phyloP scores from a whole-genome alignment of 352 stramenopile species.

The Elongisporangium prolatum region DNA sequence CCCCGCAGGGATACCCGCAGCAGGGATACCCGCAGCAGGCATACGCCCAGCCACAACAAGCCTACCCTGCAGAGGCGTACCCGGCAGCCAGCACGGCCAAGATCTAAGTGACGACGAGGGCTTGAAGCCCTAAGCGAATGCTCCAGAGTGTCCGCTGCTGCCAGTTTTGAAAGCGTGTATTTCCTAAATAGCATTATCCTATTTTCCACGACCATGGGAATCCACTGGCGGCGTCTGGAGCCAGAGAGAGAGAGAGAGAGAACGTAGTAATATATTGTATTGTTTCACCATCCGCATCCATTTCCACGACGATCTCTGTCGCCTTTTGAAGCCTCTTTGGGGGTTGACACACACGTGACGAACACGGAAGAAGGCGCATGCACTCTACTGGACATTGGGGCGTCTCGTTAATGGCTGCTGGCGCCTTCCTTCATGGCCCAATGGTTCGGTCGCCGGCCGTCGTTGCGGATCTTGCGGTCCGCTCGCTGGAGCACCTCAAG shows the following conservation, averaged over 20 bases:
- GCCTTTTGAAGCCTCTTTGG: too few relatives aligned
- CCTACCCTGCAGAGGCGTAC: constrained; percentile 13
- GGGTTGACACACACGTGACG: not conserved
- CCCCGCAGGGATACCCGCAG: constrained; percentile 37
- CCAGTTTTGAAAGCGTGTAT: not conserved
- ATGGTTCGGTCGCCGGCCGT: constrained; percentile 72
- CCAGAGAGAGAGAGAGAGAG: not conserved
- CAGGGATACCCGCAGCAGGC: constrained; percentile 37
- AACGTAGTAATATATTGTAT: not conserved
- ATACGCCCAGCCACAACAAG: constrained; percentile 22
- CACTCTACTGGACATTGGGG: not conserved
- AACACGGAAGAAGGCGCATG: not conserved
- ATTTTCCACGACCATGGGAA: not conserved
- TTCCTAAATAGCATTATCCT: not conserved
- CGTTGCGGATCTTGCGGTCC: constrained; percentile 70
- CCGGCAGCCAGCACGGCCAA: not conserved
- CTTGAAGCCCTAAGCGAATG: not conserved
- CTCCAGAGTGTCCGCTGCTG: not conserved
- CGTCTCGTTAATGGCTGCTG: constrained; percentile 24
- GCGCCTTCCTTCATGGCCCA: constrained; percentile 54
- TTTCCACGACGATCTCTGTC: too few relatives aligned
- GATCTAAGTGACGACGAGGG: not conserved
- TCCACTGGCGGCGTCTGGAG: not conserved
- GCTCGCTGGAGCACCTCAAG: constrained; percentile 75
- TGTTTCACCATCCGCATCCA: not conserved